Evolutionary conservation across 257 asterid species (phyloP).

Genomic region (Leonotis leonurus): DNA sequence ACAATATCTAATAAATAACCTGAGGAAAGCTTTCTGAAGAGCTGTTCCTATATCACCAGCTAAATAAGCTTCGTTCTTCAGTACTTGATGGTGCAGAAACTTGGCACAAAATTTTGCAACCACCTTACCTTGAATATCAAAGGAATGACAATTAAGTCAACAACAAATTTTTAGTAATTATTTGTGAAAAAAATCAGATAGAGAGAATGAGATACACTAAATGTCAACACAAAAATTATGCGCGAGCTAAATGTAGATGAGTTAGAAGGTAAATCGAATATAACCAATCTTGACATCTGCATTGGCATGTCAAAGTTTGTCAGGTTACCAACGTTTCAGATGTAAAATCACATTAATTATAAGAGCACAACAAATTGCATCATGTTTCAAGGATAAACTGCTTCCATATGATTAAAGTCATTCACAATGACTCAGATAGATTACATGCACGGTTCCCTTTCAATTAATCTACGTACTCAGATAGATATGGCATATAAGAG

Average conservation of each 20-base stretch:
- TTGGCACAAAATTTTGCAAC: slow-evolving; percentile 98
- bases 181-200: neutral
- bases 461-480: too few species aligned
- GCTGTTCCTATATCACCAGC: slow-evolving; percentile 88
- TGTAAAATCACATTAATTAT: neutral
- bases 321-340: neutral
- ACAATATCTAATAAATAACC: slow-evolving; percentile 34
- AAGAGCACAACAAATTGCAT: neutral
- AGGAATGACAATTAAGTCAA: slow-evolving; percentile 13
- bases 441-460: too few species aligned
- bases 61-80: slow-evolving; percentile 75
- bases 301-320: neutral
- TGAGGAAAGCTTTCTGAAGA: slow-evolving; percentile 74
- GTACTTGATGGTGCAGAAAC: slow-evolving; percentile 92
- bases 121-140: slow-evolving; percentile 64
- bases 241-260: neutral
- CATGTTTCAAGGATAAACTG: neutral
- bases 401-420: neutral
- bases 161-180: neutral
- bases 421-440: too few species aligned
- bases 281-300: too few species aligned
- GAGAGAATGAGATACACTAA: neutral
- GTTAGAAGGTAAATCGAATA: neutral
- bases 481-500: neutral
- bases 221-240: neutral